Conservation (phyloP, 495 filamentous ascomycete genomes). For the Usnea hakonensis region DNA sequence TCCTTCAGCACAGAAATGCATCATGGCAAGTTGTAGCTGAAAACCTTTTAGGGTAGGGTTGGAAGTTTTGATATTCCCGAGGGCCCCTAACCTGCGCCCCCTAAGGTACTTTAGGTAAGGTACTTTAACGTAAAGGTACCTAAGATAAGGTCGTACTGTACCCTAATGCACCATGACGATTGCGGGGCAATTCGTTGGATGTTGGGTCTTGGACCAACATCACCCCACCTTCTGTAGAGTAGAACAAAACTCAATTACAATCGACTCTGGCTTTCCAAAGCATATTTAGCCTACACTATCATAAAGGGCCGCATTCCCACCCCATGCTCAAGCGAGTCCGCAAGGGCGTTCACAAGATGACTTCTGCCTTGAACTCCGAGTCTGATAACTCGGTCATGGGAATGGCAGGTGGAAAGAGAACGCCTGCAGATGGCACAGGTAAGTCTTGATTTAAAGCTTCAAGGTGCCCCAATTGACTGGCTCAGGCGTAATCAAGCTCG, state of each 20-base stretch:
- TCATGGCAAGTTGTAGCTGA: no score
- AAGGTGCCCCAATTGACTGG: constrained; percentile 18
- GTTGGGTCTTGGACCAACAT: background rate
- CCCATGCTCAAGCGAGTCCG: background rate
- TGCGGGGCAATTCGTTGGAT: constrained; percentile 8
- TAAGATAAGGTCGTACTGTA: no score
- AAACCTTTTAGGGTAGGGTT: no score
- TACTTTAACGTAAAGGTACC: no score
- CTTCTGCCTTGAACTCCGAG: constrained; percentile 23
- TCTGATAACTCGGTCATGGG: constrained; percentile 22
- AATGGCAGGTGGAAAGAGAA: constrained; percentile 24
- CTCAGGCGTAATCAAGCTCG: constrained; percentile 75
- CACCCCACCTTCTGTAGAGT: background rate
- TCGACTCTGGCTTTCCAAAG: no score
- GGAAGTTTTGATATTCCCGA: no score
- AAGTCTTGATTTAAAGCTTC: background rate
- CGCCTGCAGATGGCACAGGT: constrained; percentile 48
- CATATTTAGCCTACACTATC: no score
- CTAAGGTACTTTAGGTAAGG: no score
- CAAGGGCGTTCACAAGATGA: constrained; percentile 10
- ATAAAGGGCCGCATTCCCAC: background rate
- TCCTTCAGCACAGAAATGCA: no score
- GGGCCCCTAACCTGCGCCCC: no score
- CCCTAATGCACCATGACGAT: constrained; percentile 18
- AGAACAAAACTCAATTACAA: background rate